Conservation (phyloP, 169 alveolate species). For the Eimeria tenella region DNA sequence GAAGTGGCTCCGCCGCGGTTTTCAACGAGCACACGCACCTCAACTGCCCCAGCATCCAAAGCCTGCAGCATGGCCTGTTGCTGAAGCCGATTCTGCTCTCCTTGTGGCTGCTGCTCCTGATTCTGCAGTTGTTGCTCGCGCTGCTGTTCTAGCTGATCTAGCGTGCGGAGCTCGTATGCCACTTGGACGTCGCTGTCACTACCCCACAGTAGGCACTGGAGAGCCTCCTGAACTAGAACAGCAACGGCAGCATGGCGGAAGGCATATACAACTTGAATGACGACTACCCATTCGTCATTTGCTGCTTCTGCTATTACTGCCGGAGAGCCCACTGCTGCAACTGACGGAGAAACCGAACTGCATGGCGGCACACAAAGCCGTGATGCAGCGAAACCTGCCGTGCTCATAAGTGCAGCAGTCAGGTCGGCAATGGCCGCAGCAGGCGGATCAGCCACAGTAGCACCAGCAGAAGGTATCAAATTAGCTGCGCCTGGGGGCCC, state of each 20-base stretch:
- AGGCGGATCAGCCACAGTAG: not conserved
- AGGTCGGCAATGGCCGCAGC: not conserved
- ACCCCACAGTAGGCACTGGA: constrained; percentile 25
- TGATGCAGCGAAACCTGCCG: no score
- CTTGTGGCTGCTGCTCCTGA: not conserved
- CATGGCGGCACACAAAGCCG: no score
- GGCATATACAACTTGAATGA: not conserved
- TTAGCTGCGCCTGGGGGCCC: no score
- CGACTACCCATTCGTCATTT: not conserved
- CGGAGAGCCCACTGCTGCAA: not conserved
- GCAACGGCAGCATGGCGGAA: not conserved
- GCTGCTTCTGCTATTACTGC: not conserved
- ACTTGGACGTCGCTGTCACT: constrained; percentile 7
- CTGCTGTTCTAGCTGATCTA: not conserved
- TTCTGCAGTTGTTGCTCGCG: not conserved
- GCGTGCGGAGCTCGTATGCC: not conserved
- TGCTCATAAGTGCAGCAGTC: no score
- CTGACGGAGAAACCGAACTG: not conserved
- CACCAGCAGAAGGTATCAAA: not conserved
- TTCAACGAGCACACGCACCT: not conserved
- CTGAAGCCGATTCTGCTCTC: not conserved
- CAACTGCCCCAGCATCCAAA: not conserved
- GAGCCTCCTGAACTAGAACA: not conserved
- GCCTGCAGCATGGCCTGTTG: not conserved
- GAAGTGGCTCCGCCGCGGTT: not conserved